These are phyloP conservation scores for Rhodofomes roseus DNA, from an alignment of 1,284 basidiomycete species.

Conservation along the genomic window DNA sequence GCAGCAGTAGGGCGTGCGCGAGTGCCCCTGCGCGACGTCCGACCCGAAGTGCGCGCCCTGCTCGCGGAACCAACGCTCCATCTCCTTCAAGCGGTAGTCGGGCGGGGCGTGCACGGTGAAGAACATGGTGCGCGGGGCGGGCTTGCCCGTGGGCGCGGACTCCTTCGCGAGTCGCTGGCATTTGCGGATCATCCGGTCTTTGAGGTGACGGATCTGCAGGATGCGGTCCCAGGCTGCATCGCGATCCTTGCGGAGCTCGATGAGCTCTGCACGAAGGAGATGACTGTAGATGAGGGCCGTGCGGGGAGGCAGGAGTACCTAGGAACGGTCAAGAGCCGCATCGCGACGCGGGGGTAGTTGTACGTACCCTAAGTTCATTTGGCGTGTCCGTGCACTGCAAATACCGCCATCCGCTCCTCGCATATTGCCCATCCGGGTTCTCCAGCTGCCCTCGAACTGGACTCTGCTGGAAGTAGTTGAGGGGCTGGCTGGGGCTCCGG, in stretches of 20 bases:
- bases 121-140: conserved; percentile 41
- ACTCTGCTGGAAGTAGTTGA: conserved; percentile 55
- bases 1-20: conserved; percentile 20
- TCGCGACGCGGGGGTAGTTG: conserved; percentile 1
- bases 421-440: conserved; percentile 44
- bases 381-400: conserved; percentile 72
- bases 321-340: background rate
- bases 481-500: conserved; percentile 28
- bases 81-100: conserved; percentile 72
- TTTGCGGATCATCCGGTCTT: conserved; percentile 77
- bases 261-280: conserved; percentile 54
- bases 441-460: conserved; percentile 72
- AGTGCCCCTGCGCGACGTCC: conserved; percentile 13
- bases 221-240: conserved; percentile 60
- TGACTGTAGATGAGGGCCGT: conserved; percentile 65
- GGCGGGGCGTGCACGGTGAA: conserved; percentile 61
- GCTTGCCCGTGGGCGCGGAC: conserved; percentile 33
- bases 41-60: conserved; percentile 29
- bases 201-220: conserved; percentile 68
- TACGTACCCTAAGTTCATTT: conserved; percentile 61
- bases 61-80: conserved; percentile 66
- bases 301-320: conserved; percentile 71
- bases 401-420: conserved; percentile 60
- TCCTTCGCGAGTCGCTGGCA: conserved; percentile 53
- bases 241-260: conserved; percentile 54